These are phyloP conservation scores for Volvariella surrecta DNA, from an alignment of 1,284 basidiomycete species.

Conservation along the genomic window DNA sequence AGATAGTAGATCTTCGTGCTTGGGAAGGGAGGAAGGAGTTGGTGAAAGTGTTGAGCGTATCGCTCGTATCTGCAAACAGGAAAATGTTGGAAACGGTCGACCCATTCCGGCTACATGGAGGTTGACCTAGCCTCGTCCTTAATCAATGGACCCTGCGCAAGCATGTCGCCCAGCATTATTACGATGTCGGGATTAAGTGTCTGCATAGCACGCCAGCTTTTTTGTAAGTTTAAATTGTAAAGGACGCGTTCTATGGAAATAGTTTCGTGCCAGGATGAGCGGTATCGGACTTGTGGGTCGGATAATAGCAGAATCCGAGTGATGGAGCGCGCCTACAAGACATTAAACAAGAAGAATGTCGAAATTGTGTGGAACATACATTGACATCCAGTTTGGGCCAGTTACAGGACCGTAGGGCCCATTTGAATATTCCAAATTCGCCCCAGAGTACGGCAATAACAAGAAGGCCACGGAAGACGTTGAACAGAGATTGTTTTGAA, in stretches of 20 bases:
- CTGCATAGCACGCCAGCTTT: slow-evolving; percentile 64
- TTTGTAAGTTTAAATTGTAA: slow-evolving; percentile 64
- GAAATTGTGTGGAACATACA: slow-evolving; percentile 9
- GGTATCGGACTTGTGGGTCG: slow-evolving; percentile 70
- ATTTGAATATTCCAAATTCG: slow-evolving; percentile 50
- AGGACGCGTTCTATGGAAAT: slow-evolving; percentile 33
- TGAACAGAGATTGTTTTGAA: slow-evolving; percentile 27
- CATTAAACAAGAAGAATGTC: slow-evolving; percentile 8
- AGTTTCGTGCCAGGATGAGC: slow-evolving; percentile 31
- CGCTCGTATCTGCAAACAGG: slow-evolving; percentile 42
- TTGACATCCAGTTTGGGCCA: slow-evolving; percentile 38
- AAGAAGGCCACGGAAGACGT: slow-evolving; percentile 47
- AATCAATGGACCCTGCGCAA: slow-evolving; percentile 57
- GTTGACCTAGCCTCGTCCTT: slow-evolving; percentile 61
- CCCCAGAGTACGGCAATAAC: slow-evolving; percentile 56
- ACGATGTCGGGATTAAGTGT: slow-evolving; percentile 60
- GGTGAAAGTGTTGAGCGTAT: slow-evolving; percentile 53
- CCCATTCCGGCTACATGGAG: not conserved
- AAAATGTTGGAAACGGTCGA: slow-evolving; percentile 1
- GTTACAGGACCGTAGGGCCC: slow-evolving; percentile 37
- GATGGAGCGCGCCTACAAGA: not conserved
- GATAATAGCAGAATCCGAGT: slow-evolving; percentile 64
- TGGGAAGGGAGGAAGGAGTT: slow-evolving; percentile 44
- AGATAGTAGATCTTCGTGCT: slow-evolving; percentile 51
- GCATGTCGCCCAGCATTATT: slow-evolving; percentile 78